Evolutionary conservation across 345 rosid genomes (phyloP), one percentile per base, ranked within the genome.

Genomic region (Hypericum perforatum): DNA sequence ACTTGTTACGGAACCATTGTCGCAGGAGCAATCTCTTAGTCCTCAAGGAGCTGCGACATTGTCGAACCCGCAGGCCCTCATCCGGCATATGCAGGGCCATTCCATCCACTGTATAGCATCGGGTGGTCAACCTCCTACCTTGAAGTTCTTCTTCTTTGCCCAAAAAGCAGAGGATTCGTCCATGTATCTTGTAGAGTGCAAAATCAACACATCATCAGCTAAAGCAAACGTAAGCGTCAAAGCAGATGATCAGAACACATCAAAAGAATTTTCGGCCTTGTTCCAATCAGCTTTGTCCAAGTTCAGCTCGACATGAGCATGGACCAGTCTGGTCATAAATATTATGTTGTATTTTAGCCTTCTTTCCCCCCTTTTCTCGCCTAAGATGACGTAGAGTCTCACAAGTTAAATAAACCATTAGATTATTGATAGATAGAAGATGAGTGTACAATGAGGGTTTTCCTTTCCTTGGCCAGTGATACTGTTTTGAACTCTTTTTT

Each of bases 21-120:
- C 57, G 71, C 80, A 92, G 94, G 95, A 92, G 53, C 65, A 43
- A 62, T 63, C 77, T 32, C 0, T 92, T 39, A 83, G 76, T 70
- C 83, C 86, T 12, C 86, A 74, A 69, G 96, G 90, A 22, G 70
- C 79, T 9, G 85, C 76, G 0, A 84, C 83, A 40, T 65, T 87
- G 66, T 76, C 85, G 29, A 59, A 82, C 29, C 84, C 96, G 43
- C 89, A 87, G 58, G 79, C 85, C 54, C 86, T 92, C 46, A 70
- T 85, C 57, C 72, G 66, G 64, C 94, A 88, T 76, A 81, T 88
- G 98, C 96, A 82, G 67, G 75, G 73, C 65, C 73, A 83, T 61
- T 88, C 88, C 46, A 73, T 88, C 63, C 94, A 85, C 44, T 92
- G 96, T 72, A 92, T 88, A 37, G 98, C 94, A 52, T 88, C 96